A percentile compares a stretch with the other conserved stretches of the same genome.
Conservation (phyloP, 306 rosid species). For the Vigna angularis region DNA sequence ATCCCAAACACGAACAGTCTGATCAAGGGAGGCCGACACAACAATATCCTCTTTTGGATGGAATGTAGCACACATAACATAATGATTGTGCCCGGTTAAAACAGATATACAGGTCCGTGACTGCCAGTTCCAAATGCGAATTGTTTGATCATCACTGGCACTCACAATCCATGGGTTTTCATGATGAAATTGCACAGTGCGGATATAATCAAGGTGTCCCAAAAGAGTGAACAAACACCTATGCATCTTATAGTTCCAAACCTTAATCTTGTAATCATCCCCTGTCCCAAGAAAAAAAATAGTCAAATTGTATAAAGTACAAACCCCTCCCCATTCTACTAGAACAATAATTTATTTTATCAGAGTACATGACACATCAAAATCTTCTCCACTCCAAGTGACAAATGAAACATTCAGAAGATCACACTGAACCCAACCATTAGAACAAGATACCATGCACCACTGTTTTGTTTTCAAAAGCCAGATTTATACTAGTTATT, state of each 20-base stretch:
- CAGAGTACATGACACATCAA: constrained; percentile 1
- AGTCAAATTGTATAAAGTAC: constrained; percentile 11
- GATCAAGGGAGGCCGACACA: constrained; percentile 95
- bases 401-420: constrained; percentile 16
- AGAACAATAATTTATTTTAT: constrained; percentile 8
- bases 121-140: constrained; percentile 99
- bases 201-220: constrained; percentile 97
- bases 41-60: constrained; percentile 96
- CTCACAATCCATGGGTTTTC: constrained; percentile 97
- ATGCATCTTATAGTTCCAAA: constrained; percentile 98
- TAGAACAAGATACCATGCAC: constrained; percentile 26
- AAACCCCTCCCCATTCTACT: constrained; percentile 13
- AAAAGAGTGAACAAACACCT: constrained; percentile 93
- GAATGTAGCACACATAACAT: constrained; percentile 96
- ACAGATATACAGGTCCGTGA: constrained; percentile 97
- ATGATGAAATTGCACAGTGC: constrained; percentile 97
- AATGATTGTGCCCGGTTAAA: constrained; percentile 96
- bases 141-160: constrained; percentile 98
- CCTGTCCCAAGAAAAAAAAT: constrained; percentile 59
- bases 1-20: constrained; percentile 99
- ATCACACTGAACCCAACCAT: constrained; percentile 23
- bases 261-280: constrained; percentile 98
- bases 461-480: neutral
- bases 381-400: constrained; percentile 23
- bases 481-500: neutral